A percentile compares a stretch with the other conserved stretches of the same genome.
These are phyloP conservation scores for Arthroderma sp. DNA, from an alignment of 2,329 filamentous ascomycete genomes.

Conservation along the genomic window DNA sequence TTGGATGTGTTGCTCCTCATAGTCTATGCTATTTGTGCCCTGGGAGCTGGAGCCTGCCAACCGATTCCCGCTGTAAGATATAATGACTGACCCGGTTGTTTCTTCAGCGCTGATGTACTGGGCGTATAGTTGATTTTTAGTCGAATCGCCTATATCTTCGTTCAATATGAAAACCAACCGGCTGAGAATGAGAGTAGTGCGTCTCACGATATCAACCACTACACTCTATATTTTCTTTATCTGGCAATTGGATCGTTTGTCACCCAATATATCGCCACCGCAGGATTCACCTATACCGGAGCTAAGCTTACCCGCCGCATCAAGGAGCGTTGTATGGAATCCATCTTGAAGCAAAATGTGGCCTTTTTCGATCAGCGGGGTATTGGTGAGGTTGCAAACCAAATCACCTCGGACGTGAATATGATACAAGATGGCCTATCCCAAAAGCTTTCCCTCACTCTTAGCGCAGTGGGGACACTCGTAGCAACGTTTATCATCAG, in stretches of 20 bases:
- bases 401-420: constrained; percentile 76
- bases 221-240: constrained; percentile 56
- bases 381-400: constrained; percentile 69
- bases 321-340: constrained; percentile 59
- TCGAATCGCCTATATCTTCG: no score
- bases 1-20: not conserved
- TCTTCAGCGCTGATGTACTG: no score
- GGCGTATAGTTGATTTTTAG: no score
- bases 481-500: not conserved
- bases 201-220: not conserved
- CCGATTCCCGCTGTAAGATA: not conserved
- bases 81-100: no score
- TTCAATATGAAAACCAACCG: no score
- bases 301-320: constrained; percentile 59
- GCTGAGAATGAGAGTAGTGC: constrained; percentile 16
- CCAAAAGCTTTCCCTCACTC: constrained; percentile 57
- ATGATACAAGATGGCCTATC: constrained; percentile 76
- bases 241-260: constrained; percentile 60
- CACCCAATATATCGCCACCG: constrained; percentile 59
- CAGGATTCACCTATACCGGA: constrained; percentile 67
- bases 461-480: not conserved
- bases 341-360: constrained; percentile 67
- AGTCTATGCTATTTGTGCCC: not conserved
- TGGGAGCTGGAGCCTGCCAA: not conserved
- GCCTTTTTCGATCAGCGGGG: constrained; percentile 75